Evolutionary conservation across 2,329 filamentous ascomycete species (phyloP).

Genomic region (Zymoseptoria passerinii): DNA sequence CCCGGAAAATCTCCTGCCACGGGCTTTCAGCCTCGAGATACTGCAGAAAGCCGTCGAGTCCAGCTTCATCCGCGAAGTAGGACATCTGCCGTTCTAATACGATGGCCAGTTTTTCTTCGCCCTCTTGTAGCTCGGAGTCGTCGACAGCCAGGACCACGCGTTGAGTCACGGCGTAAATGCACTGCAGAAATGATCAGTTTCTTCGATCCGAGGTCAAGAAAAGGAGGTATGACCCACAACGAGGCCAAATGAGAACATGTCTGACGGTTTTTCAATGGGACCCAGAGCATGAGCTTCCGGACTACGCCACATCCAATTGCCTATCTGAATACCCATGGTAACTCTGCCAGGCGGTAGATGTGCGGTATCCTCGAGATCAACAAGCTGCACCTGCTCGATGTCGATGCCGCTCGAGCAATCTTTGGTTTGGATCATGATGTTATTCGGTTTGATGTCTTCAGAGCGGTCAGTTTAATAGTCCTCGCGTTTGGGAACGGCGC

Average conservation of each 20-base stretch:
- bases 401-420: conserved; percentile 24
- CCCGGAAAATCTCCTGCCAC: conserved; percentile 33
- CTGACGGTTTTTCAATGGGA: conserved; percentile 33
- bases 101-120: conserved; percentile 31
- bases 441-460: conserved; percentile 39
- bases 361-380: conserved; percentile 36
- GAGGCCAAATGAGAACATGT: conserved; percentile 40
- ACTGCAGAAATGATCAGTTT: conserved; percentile 24
- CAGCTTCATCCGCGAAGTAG: conserved; percentile 39
- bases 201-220: neutral
- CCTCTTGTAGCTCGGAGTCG: conserved; percentile 28
- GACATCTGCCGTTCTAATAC: conserved; percentile 42
- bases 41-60: conserved; percentile 20
- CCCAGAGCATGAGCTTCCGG: conserved; percentile 38
- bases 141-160: conserved; percentile 32
- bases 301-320: conserved; percentile 41
- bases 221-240: conserved; percentile 29
- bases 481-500: neutral
- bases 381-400: conserved; percentile 34
- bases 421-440: conserved; percentile 37
- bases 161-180: conserved; percentile 39
- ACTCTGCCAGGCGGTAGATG: conserved; percentile 32
- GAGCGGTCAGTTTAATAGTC: conserved; percentile 12
- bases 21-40: conserved; percentile 35
- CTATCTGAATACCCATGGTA: conserved; percentile 32